Percentiles rank a stretch among this genome's conserved stretches.
These are phyloP conservation scores for Leccinum subgranulosum DNA, from an alignment of 768 basidiomycete species.

Conservation along the genomic window DNA sequence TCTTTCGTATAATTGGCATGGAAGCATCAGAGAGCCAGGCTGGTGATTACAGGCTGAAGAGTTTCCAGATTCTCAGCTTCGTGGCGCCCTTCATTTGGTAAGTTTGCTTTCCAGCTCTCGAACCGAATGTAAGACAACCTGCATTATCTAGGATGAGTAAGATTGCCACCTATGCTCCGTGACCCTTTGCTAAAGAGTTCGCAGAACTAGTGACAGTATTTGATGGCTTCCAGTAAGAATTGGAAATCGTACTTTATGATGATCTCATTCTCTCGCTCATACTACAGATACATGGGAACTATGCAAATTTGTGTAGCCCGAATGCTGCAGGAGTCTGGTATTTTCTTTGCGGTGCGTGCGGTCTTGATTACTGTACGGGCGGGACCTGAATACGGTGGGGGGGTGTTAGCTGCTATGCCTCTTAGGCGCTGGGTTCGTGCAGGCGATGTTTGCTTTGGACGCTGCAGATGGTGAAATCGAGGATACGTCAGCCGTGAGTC, in stretches of 20 bases:
- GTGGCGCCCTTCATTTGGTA: constrained; percentile 88
- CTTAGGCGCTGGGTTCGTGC: constrained; percentile 78
- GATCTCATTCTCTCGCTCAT: background rate
- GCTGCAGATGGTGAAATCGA: constrained; percentile 81
- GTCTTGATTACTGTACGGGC: background rate
- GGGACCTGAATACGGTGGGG: background rate
- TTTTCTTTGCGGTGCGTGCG: constrained; percentile 78
- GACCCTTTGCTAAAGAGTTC: background rate
- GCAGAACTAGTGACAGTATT: constrained; percentile 78
- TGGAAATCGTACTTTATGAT: background rate
- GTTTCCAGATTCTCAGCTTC: constrained; percentile 88
- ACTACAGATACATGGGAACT: constrained; percentile 73
- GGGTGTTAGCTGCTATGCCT: constrained; percentile 67
- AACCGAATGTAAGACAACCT: background rate
- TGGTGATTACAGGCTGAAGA: constrained; percentile 47
- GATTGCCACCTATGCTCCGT: constrained; percentile 24
- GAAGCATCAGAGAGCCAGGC: constrained; percentile 33
- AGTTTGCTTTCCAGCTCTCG: constrained; percentile 20
- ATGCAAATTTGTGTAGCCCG: constrained; percentile 92
- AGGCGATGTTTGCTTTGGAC: constrained; percentile 87
- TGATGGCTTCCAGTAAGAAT: constrained; percentile 69
- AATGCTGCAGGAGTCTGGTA: constrained; percentile 90
- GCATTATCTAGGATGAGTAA: constrained; percentile 69
- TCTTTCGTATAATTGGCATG: constrained; percentile 64
- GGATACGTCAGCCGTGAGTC: constrained; percentile 43